Conservation (phyloP, 768 basidiomycete genomes). For the Lepiota venenata region DNA sequence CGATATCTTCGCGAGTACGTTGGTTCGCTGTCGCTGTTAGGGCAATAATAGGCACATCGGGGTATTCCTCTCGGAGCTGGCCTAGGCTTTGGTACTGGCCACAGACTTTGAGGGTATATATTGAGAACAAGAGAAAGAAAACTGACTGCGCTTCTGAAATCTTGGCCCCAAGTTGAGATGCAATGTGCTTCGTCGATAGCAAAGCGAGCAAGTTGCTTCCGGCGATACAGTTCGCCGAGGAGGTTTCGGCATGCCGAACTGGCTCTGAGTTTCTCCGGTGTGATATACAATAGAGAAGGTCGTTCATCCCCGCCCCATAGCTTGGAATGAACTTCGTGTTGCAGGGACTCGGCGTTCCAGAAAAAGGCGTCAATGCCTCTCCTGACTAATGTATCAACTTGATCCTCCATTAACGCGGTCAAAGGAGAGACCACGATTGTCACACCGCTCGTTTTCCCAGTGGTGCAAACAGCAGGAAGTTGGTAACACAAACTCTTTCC, state of each 20-base stretch:
- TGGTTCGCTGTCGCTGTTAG: conserved; percentile 92
- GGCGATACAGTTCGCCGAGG: conserved; percentile 53
- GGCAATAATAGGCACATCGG: conserved; percentile 88
- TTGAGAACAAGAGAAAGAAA: background rate
- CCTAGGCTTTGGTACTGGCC: conserved; percentile 66
- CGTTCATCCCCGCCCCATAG: conserved; percentile 39
- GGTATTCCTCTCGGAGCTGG: conserved; percentile 68
- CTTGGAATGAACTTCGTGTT: conserved; percentile 38
- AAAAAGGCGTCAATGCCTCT: conserved; percentile 69
- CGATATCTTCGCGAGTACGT: conserved; percentile 76
- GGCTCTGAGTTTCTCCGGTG: conserved; percentile 83
- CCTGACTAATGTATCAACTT: conserved; percentile 62
- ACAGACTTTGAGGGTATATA: background rate
- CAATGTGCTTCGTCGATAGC: conserved; percentile 98
- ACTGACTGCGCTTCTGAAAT: conserved; percentile 82
- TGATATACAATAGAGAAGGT: conserved; percentile 79
- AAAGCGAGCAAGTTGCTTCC: conserved; percentile 72
- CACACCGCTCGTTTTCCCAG: conserved; percentile 72
- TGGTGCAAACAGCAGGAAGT: conserved; percentile 80
- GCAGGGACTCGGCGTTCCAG: conserved; percentile 55
- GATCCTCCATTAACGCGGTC: conserved; percentile 85
- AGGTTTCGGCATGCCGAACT: conserved; percentile 53
- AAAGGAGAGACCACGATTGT: conserved; percentile 92
- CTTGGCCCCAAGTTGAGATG: conserved; percentile 91
- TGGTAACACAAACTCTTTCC: conserved; percentile 90